Evolutionary conservation across 441 rosid species (phyloP).

Genomic region (Syzygium malaccense): DNA sequence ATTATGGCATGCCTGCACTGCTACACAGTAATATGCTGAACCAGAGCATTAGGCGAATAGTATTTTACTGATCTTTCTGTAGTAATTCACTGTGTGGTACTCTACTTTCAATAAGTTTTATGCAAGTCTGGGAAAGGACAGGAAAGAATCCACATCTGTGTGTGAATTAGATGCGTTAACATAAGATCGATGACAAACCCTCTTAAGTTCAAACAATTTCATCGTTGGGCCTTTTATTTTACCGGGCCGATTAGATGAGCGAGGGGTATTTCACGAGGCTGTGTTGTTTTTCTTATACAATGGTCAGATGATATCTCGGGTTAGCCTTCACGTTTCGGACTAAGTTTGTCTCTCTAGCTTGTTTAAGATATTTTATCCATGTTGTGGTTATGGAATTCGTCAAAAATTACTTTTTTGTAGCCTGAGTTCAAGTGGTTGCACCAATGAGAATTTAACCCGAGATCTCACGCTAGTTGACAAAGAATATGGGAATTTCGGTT

Average conservation of each 20-base stretch:
- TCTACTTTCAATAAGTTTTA: not conserved
- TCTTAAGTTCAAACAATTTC: not conserved
- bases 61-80: not conserved
- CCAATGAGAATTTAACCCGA: not conserved
- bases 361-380: not conserved
- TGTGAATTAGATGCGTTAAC: not conserved
- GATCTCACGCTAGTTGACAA: not conserved
- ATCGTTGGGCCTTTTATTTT: not conserved
- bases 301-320: not conserved
- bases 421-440: not conserved
- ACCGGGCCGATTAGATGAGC: not conserved
- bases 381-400: not conserved
- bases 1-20: not conserved
- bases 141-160: not conserved
- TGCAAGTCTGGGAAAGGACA: not conserved
- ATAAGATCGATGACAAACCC: not conserved
- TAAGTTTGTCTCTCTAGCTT: not conserved
- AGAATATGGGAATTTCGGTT: conserved; percentile 15
- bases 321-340: not conserved
- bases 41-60: not conserved
- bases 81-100: not conserved
- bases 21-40: not conserved
- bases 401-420: not conserved
- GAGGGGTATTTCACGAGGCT: not conserved
- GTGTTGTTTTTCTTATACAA: not conserved